Conservation (phyloP, 495 filamentous ascomycete species). For the Filosporella fistucella region DNA sequence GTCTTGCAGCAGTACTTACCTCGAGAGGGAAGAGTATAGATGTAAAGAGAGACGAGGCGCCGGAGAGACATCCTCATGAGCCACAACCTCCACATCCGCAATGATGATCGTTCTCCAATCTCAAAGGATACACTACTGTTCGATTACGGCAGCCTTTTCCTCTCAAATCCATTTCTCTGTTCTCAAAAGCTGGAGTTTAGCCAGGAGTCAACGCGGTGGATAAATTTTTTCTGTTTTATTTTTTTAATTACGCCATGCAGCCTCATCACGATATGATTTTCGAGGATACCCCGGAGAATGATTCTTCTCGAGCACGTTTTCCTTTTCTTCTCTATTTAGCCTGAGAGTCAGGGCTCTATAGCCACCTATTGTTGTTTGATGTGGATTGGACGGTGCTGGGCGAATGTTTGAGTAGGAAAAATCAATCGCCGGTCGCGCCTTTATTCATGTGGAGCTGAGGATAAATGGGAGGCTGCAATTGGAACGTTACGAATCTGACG, state of each 20-base stretch:
- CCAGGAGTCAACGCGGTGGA: slow-evolving; percentile 3
- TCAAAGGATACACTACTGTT: too few relatives aligned
- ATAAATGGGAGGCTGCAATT: too few relatives aligned
- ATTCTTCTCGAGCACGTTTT: slow-evolving; percentile 1
- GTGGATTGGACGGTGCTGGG: not conserved
- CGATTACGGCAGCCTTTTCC: not conserved
- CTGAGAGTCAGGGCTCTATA: not conserved
- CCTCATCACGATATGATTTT: slow-evolving; percentile 6
- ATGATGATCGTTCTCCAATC: too few relatives aligned
- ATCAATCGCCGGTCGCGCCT: too few relatives aligned
- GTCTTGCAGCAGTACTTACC: slow-evolving; percentile 3
- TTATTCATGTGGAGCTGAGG: too few relatives aligned
- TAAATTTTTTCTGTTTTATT: not conserved
- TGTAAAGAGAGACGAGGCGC: slow-evolving; percentile 18
- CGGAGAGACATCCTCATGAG: not conserved
- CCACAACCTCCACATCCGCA: not conserved
- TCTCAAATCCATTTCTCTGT: too few relatives aligned
- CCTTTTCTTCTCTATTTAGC: not conserved
- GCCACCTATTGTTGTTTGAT: slow-evolving; percentile 1
- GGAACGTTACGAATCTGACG: too few relatives aligned
- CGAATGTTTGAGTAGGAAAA: not conserved
- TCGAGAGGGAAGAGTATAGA: slow-evolving; percentile 23
- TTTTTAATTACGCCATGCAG: not conserved
- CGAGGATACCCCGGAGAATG: slow-evolving; percentile 14
- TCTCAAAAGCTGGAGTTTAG: not conserved